These are phyloP conservation scores for Verticillium klebahnii DNA, from an alignment of 2,329 filamentous ascomycete species.

Conservation along the genomic window DNA sequence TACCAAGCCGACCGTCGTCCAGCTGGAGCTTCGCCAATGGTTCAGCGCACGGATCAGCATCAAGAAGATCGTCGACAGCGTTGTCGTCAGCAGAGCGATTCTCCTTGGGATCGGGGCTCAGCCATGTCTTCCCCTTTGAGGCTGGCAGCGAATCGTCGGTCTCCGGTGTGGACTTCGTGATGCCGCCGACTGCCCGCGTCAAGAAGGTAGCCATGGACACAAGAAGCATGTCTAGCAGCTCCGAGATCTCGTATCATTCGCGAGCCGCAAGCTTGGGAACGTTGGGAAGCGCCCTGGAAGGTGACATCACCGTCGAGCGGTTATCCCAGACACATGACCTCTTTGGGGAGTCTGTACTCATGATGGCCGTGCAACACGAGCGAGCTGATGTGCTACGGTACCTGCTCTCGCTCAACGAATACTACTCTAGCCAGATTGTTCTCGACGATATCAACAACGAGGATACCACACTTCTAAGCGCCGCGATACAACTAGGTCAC, in stretches of 20 bases:
- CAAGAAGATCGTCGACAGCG: slow-evolving; percentile 36
- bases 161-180: slow-evolving; percentile 17
- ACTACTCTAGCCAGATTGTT: slow-evolving; percentile 67
- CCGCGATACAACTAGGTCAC: slow-evolving; percentile 82
- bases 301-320: slow-evolving; percentile 79
- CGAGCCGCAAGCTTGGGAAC: slow-evolving; percentile 75
- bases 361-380: slow-evolving; percentile 77
- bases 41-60: slow-evolving; percentile 23
- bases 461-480: slow-evolving; percentile 82
- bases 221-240: slow-evolving; percentile 81
- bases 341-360: slow-evolving; percentile 76
- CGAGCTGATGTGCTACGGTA: slow-evolving; percentile 72
- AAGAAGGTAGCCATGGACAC: slow-evolving; percentile 90
- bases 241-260: slow-evolving; percentile 78
- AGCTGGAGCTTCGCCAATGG: slow-evolving; percentile 45
- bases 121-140: slow-evolving; percentile 92
- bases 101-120: slow-evolving; percentile 55
- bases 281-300: slow-evolving; percentile 68
- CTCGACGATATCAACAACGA: slow-evolving; percentile 85
- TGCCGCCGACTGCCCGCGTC: slow-evolving; percentile 43
- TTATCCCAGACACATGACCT: slow-evolving; percentile 66
- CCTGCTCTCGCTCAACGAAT: slow-evolving; percentile 69
- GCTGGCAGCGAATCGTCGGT: slow-evolving; percentile 17
- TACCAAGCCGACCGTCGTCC: slow-evolving; percentile 32
- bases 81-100: slow-evolving; percentile 39